These are phyloP conservation scores for Clarireedia monteithiana DNA, from an alignment of 2,329 filamentous ascomycete genomes.

Conservation along the genomic window DNA sequence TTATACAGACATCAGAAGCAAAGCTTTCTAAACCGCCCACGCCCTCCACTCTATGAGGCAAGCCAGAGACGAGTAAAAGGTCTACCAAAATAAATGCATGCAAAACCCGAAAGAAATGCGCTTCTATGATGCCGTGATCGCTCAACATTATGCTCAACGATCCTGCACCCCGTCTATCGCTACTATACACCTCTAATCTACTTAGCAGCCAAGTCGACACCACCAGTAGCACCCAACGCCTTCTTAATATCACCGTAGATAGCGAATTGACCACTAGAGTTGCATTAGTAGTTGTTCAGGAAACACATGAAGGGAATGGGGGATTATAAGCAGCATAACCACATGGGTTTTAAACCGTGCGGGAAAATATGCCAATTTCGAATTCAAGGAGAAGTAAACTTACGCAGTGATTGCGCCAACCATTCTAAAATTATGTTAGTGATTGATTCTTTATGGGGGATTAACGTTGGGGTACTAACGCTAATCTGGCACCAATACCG, in stretches of 20 bases:
- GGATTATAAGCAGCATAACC: too few species aligned
- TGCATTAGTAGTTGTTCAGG: not conserved
- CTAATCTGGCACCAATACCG: constrained; percentile 74
- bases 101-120: constrained; percentile 6
- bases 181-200: constrained; percentile 4
- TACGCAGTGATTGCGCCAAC: constrained; percentile 10
- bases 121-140: not conserved
- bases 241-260: constrained; percentile 78
- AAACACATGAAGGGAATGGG: not conserved
- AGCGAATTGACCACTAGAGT: constrained; percentile 66
- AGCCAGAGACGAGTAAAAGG: not conserved
- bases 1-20: constrained; percentile 17
- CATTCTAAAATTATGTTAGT: constrained; percentile 4
- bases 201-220: constrained; percentile 56
- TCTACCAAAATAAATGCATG: constrained; percentile 18
- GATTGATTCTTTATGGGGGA: not conserved
- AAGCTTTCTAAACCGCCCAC: not conserved
- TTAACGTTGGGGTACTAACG: not conserved
- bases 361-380: not conserved
- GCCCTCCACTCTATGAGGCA: not conserved
- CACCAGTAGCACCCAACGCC: constrained; percentile 61
- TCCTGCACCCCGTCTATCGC: constrained; percentile 21
- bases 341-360: too few species aligned
- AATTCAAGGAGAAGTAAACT: too few species aligned
- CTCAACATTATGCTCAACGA: constrained; percentile 7